These are phyloP conservation scores for Macrophomina tecta DNA, from an alignment of 2,329 filamentous ascomycete genomes.

Conservation along the genomic window DNA sequence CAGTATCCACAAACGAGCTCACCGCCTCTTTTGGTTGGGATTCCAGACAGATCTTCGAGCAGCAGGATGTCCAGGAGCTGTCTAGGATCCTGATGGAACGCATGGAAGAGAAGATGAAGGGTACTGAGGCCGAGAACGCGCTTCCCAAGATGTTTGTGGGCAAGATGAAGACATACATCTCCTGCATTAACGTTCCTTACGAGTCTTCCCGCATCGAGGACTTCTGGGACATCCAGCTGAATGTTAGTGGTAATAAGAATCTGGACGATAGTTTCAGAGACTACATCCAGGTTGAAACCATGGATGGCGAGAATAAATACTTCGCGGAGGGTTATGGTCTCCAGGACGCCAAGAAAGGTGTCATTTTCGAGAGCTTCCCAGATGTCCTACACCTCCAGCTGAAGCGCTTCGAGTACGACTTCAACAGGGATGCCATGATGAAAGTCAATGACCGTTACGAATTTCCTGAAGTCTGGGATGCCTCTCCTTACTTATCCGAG, in stretches of 20 bases:
- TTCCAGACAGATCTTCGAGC: constrained; percentile 95
- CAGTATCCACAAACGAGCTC: constrained; percentile 89
- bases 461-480: constrained; percentile 83
- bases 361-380: constrained; percentile 95
- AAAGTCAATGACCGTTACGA: constrained; percentile 96
- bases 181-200: constrained; percentile 97
- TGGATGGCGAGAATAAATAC: constrained; percentile 98
- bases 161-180: constrained; percentile 98
- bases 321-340: constrained; percentile 90
- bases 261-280: constrained; percentile 94
- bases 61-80: constrained; percentile 97
- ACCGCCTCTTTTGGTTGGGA: constrained; percentile 99
- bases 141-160: constrained; percentile 92
- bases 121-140: constrained; percentile 86
- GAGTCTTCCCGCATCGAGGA: constrained; percentile 95
- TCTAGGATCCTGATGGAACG: constrained; percentile 97
- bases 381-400: constrained; percentile 93
- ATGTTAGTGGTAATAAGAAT: constrained; percentile 91
- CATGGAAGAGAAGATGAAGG: constrained; percentile 98
- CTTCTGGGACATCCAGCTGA: constrained; percentile 98
- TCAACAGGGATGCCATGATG: constrained; percentile 96
- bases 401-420: constrained; percentile 97
- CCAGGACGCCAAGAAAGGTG: constrained; percentile 96
- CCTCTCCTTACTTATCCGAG: constrained; percentile 83
- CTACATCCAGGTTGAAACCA: constrained; percentile 94